phyloP scores from a whole-genome alignment of 176 grass and related monocot species.

The Raddia distichophylla region DNA sequence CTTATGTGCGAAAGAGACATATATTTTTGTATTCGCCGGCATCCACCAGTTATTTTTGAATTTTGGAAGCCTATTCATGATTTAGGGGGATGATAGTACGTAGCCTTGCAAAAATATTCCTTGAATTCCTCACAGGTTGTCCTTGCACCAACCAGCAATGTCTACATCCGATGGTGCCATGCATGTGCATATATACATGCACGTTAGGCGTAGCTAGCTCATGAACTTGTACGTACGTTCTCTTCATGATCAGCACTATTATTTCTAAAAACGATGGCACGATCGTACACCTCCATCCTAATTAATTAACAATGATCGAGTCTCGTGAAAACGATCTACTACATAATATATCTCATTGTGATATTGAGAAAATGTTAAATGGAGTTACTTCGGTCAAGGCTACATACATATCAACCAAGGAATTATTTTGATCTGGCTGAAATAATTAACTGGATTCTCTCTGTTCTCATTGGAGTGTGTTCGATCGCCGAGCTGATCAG shows the following conservation, averaged over 20 bases:
- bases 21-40: neutral
- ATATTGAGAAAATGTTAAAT: too few species aligned
- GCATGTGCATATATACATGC: neutral
- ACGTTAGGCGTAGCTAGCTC: too few species aligned
- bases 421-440: neutral
- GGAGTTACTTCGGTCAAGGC: neutral
- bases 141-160: neutral
- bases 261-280: too few species aligned
- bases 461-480: too few species aligned
- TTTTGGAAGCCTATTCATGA: neutral
- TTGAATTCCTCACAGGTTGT: constrained; percentile 6
- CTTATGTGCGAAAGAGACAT: neutral
- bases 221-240: too few species aligned
- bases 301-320: neutral
- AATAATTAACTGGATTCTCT: too few species aligned
- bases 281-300: neutral
- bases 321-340: neutral
- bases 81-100: neutral
- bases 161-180: constrained; percentile 3
- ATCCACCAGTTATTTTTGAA: neutral
- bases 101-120: neutral
- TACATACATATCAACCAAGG: neutral
- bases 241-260: too few species aligned
- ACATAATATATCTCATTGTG: too few species aligned
- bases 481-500: too few species aligned